Evolutionary conservation across 768 basidiomycete species (phyloP).

Genomic region (Podaxis sp.): DNA sequence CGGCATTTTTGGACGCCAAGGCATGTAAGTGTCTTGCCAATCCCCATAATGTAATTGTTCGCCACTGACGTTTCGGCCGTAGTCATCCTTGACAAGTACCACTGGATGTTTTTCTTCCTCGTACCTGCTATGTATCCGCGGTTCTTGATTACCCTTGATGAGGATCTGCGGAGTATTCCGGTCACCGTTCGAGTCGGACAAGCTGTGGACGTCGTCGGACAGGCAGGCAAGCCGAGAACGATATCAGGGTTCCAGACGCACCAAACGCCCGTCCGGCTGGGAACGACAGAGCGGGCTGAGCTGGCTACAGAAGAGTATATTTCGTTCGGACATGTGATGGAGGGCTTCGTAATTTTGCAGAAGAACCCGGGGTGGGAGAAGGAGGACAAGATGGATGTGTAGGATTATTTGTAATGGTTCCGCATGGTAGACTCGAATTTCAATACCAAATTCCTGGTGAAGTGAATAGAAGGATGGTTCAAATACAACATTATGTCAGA

Average conservation of each 20-base stretch:
- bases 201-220: slow-evolving; percentile 96
- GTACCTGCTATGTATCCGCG: slow-evolving; percentile 97
- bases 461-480: too few species aligned
- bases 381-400: slow-evolving; percentile 76
- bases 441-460: too few species aligned
- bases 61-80: slow-evolving; percentile 10
- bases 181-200: slow-evolving; percentile 96
- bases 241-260: slow-evolving; percentile 99
- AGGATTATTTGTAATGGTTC: not conserved
- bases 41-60: not conserved
- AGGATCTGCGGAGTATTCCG: slow-evolving; percentile 80
- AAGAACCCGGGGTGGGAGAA: slow-evolving; percentile 91
- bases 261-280: slow-evolving; percentile 92
- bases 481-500: too few species aligned
- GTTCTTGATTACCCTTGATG: slow-evolving; percentile 96
- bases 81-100: slow-evolving; percentile 94
- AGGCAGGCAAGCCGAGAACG: slow-evolving; percentile 95
- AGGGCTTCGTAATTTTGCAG: slow-evolving; percentile 88
- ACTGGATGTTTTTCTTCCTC: slow-evolving; percentile 99
- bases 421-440: too few species aligned
- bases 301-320: slow-evolving; percentile 97
- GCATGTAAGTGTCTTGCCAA: slow-evolving; percentile 63
- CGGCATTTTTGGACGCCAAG: slow-evolving; percentile 93
- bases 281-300: slow-evolving; percentile 92
- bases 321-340: slow-evolving; percentile 84